These are phyloP conservation scores for Fomitiporia mediterranea DNA, from an alignment of 1,284 basidiomycete genomes.

Conservation along the genomic window DNA sequence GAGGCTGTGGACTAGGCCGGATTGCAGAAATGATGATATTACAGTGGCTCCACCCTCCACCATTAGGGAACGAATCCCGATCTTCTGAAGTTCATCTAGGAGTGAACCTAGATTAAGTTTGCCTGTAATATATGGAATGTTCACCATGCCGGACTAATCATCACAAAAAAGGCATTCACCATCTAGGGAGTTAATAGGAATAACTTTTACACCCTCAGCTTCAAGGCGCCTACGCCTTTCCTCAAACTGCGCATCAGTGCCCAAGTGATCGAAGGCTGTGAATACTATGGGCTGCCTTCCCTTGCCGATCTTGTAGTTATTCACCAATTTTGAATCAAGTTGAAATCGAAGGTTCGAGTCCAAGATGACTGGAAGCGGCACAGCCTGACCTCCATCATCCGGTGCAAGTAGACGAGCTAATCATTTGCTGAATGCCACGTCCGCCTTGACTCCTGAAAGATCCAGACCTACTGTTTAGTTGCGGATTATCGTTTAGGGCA, in stretches of 20 bases:
- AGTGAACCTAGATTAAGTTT: slow-evolving; percentile 12
- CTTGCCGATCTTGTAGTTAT: slow-evolving; percentile 53
- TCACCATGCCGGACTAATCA: slow-evolving; percentile 12
- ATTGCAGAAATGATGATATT: slow-evolving; percentile 71
- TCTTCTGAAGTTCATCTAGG: background rate
- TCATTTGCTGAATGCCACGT: slow-evolving; percentile 4
- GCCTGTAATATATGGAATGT: slow-evolving; percentile 29
- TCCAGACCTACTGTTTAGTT: slow-evolving; percentile 73
- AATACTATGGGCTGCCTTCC: slow-evolving; percentile 79
- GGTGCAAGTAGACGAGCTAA: slow-evolving; percentile 56
- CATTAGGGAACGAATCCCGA: slow-evolving; percentile 78
- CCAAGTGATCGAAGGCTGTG: slow-evolving; percentile 28
- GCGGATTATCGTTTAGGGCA: slow-evolving; percentile 87
- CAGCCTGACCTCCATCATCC: slow-evolving; percentile 31
- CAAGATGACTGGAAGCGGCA: slow-evolving; percentile 81
- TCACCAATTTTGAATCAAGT: slow-evolving; percentile 67
- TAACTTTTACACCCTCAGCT: slow-evolving; percentile 50
- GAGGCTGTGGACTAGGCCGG: slow-evolving; percentile 58
- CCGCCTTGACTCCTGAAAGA: background rate
- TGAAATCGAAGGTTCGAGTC: slow-evolving; percentile 73
- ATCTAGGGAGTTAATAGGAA: slow-evolving; percentile 35
- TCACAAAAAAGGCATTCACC: slow-evolving; percentile 26
- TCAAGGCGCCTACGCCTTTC: slow-evolving; percentile 42
- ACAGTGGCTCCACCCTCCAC: slow-evolving; percentile 90
- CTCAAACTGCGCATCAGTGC: slow-evolving; percentile 29